Percentiles rank a stretch among this genome's conserved stretches.
Evolutionary conservation across 441 rosid genomes (phyloP).

Genomic region (Corymbia calophylla): DNA sequence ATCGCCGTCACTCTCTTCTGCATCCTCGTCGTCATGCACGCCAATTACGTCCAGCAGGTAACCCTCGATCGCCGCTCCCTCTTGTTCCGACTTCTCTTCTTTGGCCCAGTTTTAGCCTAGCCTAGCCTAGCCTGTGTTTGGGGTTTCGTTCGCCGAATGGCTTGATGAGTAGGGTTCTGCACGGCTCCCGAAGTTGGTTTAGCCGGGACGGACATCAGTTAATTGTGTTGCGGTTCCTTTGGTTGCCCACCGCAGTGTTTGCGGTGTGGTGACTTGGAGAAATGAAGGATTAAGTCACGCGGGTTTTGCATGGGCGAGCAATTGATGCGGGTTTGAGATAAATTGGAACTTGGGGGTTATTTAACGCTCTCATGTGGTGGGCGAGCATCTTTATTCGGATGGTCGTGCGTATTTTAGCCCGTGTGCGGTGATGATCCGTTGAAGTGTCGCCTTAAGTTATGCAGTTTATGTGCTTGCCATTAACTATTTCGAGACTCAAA

Average conservation of each 20-base stretch:
- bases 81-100: background rate
- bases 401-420: background rate
- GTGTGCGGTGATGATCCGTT: background rate
- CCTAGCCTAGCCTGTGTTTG: background rate
- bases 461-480: background rate
- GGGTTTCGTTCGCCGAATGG: background rate
- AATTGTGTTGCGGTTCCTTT: background rate
- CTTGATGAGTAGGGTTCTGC: background rate
- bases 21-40: slow-evolving; percentile 97
- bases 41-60: slow-evolving; percentile 98
- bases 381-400: background rate
- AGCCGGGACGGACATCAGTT: background rate
- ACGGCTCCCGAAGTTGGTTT: background rate
- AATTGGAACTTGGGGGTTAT: background rate
- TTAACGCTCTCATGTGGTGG: background rate
- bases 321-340: background rate
- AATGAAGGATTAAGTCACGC: background rate
- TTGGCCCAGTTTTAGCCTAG: background rate
- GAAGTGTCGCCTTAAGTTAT: background rate
- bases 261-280: background rate
- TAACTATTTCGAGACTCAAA: background rate
- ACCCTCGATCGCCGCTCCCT: background rate
- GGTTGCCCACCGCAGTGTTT: background rate
- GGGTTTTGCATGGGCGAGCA: background rate
- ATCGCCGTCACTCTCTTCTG: slow-evolving; percentile 77